Base-by-base conservation (phyloP, 371 early-diverging fungal genomes). In the Vairimorpha necatrix region DNA sequence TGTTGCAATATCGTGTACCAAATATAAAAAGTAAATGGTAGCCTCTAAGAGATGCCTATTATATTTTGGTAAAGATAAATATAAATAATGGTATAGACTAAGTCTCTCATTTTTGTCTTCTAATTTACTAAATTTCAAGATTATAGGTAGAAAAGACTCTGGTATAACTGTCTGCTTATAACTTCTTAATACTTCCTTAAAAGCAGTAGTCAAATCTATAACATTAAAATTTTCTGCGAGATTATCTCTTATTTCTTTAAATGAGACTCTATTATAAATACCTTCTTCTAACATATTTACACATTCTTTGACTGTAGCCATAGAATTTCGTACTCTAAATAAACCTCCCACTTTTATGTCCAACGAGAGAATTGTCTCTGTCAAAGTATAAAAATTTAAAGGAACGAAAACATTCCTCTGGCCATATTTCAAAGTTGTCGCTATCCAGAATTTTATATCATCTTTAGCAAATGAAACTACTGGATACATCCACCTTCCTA, bases 31-130 rank as follows among this genome's bases (percentile, higher is more conserved):
- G 30, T 54, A 66, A 20, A 75, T 54, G 0, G 39, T 60, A 11
- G 69, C 67, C 26, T 80, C 80, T 32, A 82, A 60, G 14, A 82
- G 32, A 60, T 61, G 33, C 54, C 83, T 76, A 62, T 82, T 82
- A 20, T 47, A 26, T 39, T 67, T 63, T 9, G 83, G 83, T 33
- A 82, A 42, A 16, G 69, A 39, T 22, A 82, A 18, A 46, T 70
- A 46, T 33, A 75, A 58, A 53, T 53, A 61, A 26, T 60, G 61
- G 39, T 60, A 69, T 7, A 80, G 48, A 14, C 77, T 69, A 0
- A 72, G 14, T 48, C 66, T 76, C 1, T 79, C 72, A 1, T 50
- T 63, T 26, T 68, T 36, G 46, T 65, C 58, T 3, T 74, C 72
- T 18, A 80, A 60, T 14, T 65, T 61, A 26, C 30, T 7, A 11